Evolutionary conservation across 176 grass and related monocot genomes (phyloP), one percentile per base, ranked within the genome.

Genomic region (Stipa capillata): DNA sequence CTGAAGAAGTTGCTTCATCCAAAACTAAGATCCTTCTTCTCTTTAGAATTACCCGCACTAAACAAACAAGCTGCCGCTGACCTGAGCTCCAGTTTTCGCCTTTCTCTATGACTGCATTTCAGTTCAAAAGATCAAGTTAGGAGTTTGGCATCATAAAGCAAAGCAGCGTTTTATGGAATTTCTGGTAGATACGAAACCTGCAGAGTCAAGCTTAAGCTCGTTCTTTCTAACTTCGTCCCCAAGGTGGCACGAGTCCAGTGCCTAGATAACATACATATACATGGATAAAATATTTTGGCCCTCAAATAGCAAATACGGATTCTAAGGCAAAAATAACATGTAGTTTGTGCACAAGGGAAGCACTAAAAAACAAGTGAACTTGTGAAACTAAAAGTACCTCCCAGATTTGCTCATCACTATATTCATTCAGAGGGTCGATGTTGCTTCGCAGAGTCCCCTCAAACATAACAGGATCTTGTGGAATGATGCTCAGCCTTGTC

Each of bases 361-460:
- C 8, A 8, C 11, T 44, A n/a, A 36, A 61, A 80, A 53, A 7
- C 7, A 21, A 24, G 53, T 29, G 53, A 23, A 23, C 7, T 2
- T n/a, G n/a, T 33, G 21, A 36, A 54, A 8, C 4, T 5, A 41
- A 16, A 31, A 66, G 1, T 87, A 93, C 91, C 87, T 88, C 51
- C 91, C 91, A 93, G 67, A 93, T 93, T 75, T 93, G 60, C n/a
- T 81, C 87, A 78, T 93, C 87, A 14, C 77, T 85, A 16, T 93
- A 90, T 55, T 90, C 74, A 2, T 69, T 77, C 40, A 85, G 77
- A 2, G 91, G 91, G 14, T 93, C 91, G 43, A 93, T 81, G 47
- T 90, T 93, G 49, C 57, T 93, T 60, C 91, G 63, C 24, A 93
- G 25, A 14, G 87, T 93, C 32, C 91, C 91, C 81, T 85, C 65